These are phyloP conservation scores for Penicillium sp. DNA, from an alignment of 2,329 filamentous ascomycete species.

Conservation along the genomic window DNA sequence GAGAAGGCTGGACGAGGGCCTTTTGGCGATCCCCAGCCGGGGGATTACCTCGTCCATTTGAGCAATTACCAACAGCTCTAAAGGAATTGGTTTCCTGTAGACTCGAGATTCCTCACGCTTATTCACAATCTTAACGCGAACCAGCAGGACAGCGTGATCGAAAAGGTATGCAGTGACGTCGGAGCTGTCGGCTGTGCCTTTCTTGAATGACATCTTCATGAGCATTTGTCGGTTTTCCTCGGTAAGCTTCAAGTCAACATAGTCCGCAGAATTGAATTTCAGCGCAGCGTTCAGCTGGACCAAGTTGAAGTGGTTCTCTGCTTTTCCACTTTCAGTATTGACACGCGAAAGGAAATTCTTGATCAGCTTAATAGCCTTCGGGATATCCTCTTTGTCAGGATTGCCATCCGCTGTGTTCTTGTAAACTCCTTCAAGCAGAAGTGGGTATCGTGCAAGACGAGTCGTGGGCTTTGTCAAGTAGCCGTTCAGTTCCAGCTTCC, in stretches of 20 bases:
- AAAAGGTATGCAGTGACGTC: constrained; percentile 96
- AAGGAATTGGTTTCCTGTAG: constrained; percentile 88
- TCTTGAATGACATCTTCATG: constrained; percentile 92
- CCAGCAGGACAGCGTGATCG: constrained; percentile 89
- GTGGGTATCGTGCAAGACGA: constrained; percentile 84
- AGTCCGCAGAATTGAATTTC: constrained; percentile 83
- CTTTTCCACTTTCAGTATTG: constrained; percentile 92
- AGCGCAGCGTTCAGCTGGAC: constrained; percentile 87
- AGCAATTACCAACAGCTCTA: constrained; percentile 86
- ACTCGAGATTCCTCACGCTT: constrained; percentile 94
- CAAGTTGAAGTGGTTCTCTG: constrained; percentile 95
- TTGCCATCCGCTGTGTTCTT: constrained; percentile 89
- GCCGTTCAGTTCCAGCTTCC: constrained; percentile 94
- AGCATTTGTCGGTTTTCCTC: constrained; percentile 90
- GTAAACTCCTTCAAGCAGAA: constrained; percentile 83
- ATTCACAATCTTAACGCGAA: constrained; percentile 84
- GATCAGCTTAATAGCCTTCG: constrained; percentile 81
- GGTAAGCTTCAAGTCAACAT: constrained; percentile 88
- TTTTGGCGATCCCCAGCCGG: constrained; percentile 71
- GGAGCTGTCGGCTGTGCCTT: constrained; percentile 77
- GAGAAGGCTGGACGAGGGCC: constrained; percentile 82
- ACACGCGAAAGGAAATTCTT: constrained; percentile 81
- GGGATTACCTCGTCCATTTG: constrained; percentile 98
- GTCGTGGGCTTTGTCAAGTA: constrained; percentile 98
- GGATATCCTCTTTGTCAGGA: constrained; percentile 86